Percentiles rank a stretch among this genome's conserved stretches.
These are phyloP conservation scores for Acacia acuminata DNA, from an alignment of 306 rosid genomes.

Conservation along the genomic window DNA sequence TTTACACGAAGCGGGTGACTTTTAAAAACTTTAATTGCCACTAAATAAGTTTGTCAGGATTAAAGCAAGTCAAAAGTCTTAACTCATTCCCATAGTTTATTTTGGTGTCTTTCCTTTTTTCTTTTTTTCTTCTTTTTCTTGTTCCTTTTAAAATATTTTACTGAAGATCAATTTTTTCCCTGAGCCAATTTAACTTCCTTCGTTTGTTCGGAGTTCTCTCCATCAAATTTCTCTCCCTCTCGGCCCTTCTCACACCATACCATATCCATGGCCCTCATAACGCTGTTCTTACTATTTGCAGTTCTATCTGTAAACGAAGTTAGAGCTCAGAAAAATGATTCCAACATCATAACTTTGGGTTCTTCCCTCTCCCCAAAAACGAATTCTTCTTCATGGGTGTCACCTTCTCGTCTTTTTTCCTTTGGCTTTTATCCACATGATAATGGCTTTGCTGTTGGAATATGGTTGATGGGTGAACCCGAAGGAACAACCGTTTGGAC, in stretches of 20 bases:
- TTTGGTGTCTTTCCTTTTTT: too few relatives aligned
- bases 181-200: too few relatives aligned
- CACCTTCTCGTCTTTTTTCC: slow-evolving; percentile 40
- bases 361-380: slow-evolving; percentile 24
- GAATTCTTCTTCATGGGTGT: slow-evolving; percentile 28
- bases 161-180: too few relatives aligned
- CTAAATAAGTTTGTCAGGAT: too few relatives aligned
- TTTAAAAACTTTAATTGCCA: too few relatives aligned
- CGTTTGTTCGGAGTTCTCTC: too few relatives aligned
- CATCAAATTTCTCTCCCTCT: too few relatives aligned
- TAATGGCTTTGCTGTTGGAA: slow-evolving; percentile 38
- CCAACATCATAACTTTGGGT: not conserved
- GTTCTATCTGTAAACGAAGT: not conserved
- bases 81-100: too few relatives aligned
- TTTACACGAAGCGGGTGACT: accelerated
- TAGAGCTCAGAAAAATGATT: not conserved
- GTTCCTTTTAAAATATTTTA: too few relatives aligned
- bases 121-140: too few relatives aligned
- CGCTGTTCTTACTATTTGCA: not conserved
- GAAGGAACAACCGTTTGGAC: slow-evolving; percentile 37
- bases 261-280: slow-evolving; percentile 27
- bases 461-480: slow-evolving; percentile 24
- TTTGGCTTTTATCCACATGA: slow-evolving; percentile 36
- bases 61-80: too few relatives aligned
- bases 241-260: not conserved